phyloP scores from a whole-genome alignment of 1,284 basidiomycete species.

The Malassezia restricta region DNA sequence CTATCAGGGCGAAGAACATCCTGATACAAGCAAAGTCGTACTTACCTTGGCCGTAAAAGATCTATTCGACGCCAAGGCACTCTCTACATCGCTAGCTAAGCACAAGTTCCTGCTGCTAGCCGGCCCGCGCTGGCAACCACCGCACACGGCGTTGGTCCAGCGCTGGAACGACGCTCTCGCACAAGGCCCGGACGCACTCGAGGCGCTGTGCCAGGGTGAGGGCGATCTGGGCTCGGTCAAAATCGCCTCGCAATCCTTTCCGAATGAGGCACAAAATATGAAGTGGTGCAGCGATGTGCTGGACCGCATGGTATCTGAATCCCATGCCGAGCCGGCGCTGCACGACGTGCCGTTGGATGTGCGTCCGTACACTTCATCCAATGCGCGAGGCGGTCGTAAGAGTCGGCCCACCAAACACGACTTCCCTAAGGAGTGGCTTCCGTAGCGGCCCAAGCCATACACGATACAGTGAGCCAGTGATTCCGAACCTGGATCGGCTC shows the following conservation, averaged over 20 bases:
- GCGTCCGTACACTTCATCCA: slow-evolving; percentile 19
- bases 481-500: slow-evolving; percentile 19
- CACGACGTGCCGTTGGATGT: slow-evolving; percentile 43
- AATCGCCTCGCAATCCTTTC: slow-evolving; percentile 45
- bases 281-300: slow-evolving; percentile 49
- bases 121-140: slow-evolving; percentile 31
- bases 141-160: background rate
- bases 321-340: background rate
- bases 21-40: slow-evolving; percentile 44
- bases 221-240: slow-evolving; percentile 30
- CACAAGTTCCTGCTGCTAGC: slow-evolving; percentile 47
- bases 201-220: background rate
- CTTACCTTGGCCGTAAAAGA: slow-evolving; percentile 31
- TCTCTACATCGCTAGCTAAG: slow-evolving; percentile 27
- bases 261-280: slow-evolving; percentile 46
- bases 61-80: slow-evolving; percentile 23
- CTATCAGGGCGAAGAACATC: slow-evolving; percentile 47
- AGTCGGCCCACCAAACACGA: slow-evolving; percentile 31
- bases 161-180: slow-evolving; percentile 7
- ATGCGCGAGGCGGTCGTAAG: slow-evolving; percentile 16
- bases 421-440: slow-evolving; percentile 46
- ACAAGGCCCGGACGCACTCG: background rate
- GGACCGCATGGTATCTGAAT: slow-evolving; percentile 42
- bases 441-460: slow-evolving; percentile 16
- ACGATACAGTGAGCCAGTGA: slow-evolving; percentile 23